Percentiles rank a stretch among this genome's conserved stretches.
Conservation (phyloP, 106 monocot species). For the Dioscorea dumetorum region DNA sequence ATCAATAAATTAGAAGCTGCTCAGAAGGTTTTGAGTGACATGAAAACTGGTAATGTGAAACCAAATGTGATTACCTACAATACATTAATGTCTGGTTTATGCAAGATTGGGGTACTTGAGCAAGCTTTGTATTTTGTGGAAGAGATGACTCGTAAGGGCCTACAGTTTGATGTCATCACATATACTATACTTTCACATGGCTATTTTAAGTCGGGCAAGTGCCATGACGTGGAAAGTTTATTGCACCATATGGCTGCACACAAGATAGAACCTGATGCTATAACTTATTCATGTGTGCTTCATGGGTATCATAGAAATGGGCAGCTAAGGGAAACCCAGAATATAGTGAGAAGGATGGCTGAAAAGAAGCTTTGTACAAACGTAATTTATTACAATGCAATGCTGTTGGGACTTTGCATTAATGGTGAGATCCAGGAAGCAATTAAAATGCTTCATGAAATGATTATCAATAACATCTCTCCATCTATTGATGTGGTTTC, state of each 20-base stretch:
- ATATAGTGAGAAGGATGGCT: conserved; percentile 6
- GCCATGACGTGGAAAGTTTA: conserved; percentile 11
- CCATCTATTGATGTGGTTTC: conserved; percentile 1
- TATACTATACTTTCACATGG: conserved; percentile 24
- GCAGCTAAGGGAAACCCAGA: conserved; percentile 10
- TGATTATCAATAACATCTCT: background rate
- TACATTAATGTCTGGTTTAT: conserved; percentile 21
- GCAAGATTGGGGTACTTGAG: conserved; percentile 14
- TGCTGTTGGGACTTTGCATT: conserved; percentile 16
- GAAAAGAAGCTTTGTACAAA: conserved; percentile 7
- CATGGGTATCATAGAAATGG: conserved; percentile 9
- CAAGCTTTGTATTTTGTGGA: conserved; percentile 13
- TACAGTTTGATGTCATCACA: conserved; percentile 18
- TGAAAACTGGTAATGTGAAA: background rate
- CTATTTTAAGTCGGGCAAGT: conserved; percentile 5
- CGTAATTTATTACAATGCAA: conserved; percentile 3
- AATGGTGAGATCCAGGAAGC: conserved; percentile 9
- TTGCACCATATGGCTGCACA: conserved; percentile 11
- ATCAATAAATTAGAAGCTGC: conserved; percentile 18
- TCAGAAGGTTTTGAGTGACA: conserved; percentile 6
- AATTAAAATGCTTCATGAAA: conserved; percentile 1
- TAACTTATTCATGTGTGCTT: conserved; percentile 10
- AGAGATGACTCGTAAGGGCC: conserved; percentile 15
- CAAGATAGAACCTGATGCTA: conserved; percentile 11
- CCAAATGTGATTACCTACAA: conserved; percentile 15